Conservation (phyloP, 495 filamentous ascomycete species). For the Xylona heveae region DNA sequence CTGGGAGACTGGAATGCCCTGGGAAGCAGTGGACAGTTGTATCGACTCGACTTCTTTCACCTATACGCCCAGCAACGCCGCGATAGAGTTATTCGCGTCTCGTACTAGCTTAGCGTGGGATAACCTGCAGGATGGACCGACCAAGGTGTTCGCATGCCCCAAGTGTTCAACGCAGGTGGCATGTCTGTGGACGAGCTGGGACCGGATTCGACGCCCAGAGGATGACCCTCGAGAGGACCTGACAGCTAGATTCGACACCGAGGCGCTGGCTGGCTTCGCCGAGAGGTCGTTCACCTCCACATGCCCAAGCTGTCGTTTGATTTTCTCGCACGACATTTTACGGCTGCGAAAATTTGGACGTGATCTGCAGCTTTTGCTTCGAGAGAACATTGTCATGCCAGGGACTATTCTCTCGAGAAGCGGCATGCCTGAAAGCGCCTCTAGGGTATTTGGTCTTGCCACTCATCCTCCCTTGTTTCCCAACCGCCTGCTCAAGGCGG, state of each 20-base stretch:
- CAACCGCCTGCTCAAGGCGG: conserved; percentile 30
- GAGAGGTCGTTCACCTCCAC: conserved; percentile 30
- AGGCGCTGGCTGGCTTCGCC: conserved; percentile 38
- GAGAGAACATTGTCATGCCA: conserved; percentile 29
- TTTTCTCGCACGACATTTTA: conserved; percentile 30
- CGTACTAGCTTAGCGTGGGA: conserved; percentile 36
- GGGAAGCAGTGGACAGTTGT: conserved; percentile 29
- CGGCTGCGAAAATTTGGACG: conserved; percentile 31
- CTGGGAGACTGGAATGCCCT: conserved; percentile 51
- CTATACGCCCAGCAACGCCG: conserved; percentile 29
- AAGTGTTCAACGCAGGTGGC: conserved; percentile 21
- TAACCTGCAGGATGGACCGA: conserved; percentile 26
- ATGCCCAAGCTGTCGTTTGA: conserved; percentile 26
- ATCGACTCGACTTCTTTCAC: conserved; percentile 42
- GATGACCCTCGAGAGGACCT: neutral
- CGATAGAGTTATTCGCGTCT: conserved; percentile 24
- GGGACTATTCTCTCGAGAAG: conserved; percentile 33
- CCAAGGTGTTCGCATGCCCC: conserved; percentile 34
- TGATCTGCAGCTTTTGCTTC: conserved; percentile 26
- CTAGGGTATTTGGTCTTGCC: neutral
- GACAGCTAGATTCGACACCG: conserved; percentile 2
- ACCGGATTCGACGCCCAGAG: neutral
- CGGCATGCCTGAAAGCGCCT: conserved; percentile 10
- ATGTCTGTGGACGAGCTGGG: conserved; percentile 40
- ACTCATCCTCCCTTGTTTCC: conserved; percentile 29